Conservation (phyloP, 176 grass and related monocot genomes). For the Luzula sylvatica region DNA sequence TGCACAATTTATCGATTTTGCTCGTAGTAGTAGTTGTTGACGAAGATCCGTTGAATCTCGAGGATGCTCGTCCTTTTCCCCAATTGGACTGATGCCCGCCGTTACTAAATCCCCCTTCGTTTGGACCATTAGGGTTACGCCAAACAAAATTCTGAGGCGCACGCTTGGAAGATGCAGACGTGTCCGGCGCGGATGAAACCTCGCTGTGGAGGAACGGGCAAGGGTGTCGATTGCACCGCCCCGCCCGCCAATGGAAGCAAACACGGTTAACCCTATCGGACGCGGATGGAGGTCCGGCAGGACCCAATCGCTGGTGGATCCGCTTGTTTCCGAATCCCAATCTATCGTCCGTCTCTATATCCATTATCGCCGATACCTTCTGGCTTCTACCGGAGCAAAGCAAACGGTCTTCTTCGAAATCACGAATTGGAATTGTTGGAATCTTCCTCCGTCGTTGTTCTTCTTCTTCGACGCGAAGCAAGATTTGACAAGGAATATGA, state of each 20-base stretch:
- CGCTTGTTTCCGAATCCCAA: slow-evolving; percentile 11
- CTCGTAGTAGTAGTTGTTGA: neutral
- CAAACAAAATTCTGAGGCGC: slow-evolving; percentile 46
- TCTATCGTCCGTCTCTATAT: slow-evolving; percentile 13
- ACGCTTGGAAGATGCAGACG: slow-evolving; percentile 31
- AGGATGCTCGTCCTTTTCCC: slow-evolving; percentile 55
- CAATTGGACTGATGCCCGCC: slow-evolving; percentile 36
- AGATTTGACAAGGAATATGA: too few relatives aligned
- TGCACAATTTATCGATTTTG: slow-evolving; percentile 44
- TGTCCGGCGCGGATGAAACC: slow-evolving; percentile 12
- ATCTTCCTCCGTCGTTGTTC: too few relatives aligned
- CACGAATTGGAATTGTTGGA: too few relatives aligned
- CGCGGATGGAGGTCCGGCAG: neutral
- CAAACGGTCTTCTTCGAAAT: too few relatives aligned
- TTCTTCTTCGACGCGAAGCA: too few relatives aligned
- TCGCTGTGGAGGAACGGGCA: slow-evolving; percentile 93
- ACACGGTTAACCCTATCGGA: slow-evolving; percentile 33
- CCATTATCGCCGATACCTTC: slow-evolving; percentile 4
- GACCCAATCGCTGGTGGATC: slow-evolving; percentile 5
- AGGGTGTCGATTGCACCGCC: slow-evolving; percentile 80
- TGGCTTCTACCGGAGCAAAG: too few relatives aligned
- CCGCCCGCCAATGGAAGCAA: slow-evolving; percentile 73
- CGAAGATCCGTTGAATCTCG: too few relatives aligned
- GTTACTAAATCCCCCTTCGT: slow-evolving; percentile 13
- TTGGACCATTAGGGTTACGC: slow-evolving; percentile 45